A percentile compares a stretch with the other conserved stretches of the same genome.
Conservation (phyloP, 2,329 filamentous ascomycete genomes). For the Sporothrix curviconia region DNA sequence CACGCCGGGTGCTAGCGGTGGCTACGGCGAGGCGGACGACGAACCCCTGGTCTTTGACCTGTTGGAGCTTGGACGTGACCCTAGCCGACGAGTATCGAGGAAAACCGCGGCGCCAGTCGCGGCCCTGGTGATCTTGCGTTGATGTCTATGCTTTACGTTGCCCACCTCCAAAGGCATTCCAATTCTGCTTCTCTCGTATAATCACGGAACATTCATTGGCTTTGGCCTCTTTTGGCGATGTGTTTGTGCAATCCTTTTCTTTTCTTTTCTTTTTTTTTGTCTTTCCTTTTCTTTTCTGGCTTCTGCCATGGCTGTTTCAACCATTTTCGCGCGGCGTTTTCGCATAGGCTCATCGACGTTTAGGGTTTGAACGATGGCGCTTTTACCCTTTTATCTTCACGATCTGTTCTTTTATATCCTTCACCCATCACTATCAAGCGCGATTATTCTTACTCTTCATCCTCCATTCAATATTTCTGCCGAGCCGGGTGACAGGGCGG, state of each 20-base stretch:
- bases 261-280: background rate
- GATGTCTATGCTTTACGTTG: too few relatives aligned
- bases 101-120: conserved; percentile 30
- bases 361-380: background rate
- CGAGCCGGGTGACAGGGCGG: background rate
- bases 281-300: background rate
- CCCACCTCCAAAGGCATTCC: too few relatives aligned
- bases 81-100: conserved; percentile 50
- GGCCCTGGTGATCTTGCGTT: too few relatives aligned
- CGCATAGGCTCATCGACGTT: background rate
- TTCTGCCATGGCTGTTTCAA: too few relatives aligned
- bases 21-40: conserved; percentile 47
- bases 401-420: background rate
- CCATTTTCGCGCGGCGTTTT: background rate
- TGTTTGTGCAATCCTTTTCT: background rate
- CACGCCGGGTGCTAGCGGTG: background rate
- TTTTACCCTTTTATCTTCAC: background rate
- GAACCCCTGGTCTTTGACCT: conserved; percentile 67
- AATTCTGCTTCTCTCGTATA: too few relatives aligned
- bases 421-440: background rate
- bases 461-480: background rate
- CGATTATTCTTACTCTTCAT: background rate
- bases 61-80: conserved; percentile 59
- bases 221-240: background rate
- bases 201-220: too few relatives aligned